phyloP scores from a whole-genome alignment of 768 basidiomycete genomes.

The Boletus sp. region DNA sequence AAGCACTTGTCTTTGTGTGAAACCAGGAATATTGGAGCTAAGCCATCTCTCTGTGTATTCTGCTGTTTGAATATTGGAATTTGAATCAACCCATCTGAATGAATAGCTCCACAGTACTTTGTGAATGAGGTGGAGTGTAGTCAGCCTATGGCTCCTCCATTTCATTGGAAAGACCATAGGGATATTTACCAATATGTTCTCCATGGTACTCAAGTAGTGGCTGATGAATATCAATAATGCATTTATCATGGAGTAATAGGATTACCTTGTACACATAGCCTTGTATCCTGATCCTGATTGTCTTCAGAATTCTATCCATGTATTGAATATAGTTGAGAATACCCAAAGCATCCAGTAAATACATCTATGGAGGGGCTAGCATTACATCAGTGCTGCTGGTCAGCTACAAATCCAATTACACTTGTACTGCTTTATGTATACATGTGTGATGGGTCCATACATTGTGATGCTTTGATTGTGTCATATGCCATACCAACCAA shows the following conservation, averaged over 20 bases:
- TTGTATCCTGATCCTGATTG: neutral
- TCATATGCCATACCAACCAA: too few relatives aligned
- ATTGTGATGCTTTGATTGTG: too few relatives aligned
- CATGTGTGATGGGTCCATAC: too few relatives aligned
- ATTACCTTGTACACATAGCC: neutral
- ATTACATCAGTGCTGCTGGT: too few relatives aligned
- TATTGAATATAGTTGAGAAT: too few relatives aligned
- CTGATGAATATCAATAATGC: neutral
- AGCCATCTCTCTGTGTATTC: neutral
- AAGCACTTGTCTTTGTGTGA: neutral
- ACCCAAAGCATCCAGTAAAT: too few relatives aligned
- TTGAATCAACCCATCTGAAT: neutral
- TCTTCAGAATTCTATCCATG: too few relatives aligned
- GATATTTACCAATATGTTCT: neutral
- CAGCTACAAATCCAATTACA: too few relatives aligned
- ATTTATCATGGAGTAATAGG: neutral
- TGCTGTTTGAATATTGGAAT: neutral
- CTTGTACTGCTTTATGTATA: too few relatives aligned
- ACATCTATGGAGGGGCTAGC: too few relatives aligned
- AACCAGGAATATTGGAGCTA: neutral
- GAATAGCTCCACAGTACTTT: neutral
- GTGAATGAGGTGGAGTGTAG: neutral
- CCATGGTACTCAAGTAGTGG: neutral
- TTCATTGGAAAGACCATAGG: neutral
- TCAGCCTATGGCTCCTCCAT: neutral